Conservation (phyloP, 306 rosid species). For the Nissolia schottii region DNA sequence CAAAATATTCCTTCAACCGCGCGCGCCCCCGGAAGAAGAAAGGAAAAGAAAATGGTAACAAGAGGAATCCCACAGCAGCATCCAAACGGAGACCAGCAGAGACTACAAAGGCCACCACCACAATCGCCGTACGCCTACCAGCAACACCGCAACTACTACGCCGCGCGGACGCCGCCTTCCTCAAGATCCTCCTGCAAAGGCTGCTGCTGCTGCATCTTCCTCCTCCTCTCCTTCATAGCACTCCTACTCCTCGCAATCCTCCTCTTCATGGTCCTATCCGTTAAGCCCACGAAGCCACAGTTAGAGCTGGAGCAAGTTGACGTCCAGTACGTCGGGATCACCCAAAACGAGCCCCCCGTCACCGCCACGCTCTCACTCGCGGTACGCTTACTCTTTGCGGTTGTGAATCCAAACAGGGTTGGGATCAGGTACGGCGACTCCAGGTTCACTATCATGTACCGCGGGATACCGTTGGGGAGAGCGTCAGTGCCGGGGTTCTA, state of each 20-base stretch:
- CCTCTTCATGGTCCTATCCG: constrained; percentile 50
- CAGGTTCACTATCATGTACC: constrained; percentile 61
- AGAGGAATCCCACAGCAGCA: neutral
- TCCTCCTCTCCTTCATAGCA: constrained; percentile 65
- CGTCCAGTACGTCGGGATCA: constrained; percentile 60
- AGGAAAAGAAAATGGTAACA: neutral
- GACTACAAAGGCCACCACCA: neutral
- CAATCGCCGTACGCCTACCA: neutral
- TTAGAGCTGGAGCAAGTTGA: constrained; percentile 63
- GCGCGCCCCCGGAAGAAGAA: neutral
- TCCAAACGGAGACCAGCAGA: neutral
- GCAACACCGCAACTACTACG: constrained; percentile 6
- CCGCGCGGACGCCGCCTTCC: neutral
- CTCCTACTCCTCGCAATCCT: constrained; percentile 54
- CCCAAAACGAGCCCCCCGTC: constrained; percentile 17
- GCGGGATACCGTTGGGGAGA: constrained; percentile 58
- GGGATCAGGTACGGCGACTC: constrained; percentile 75
- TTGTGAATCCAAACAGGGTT: constrained; percentile 71
- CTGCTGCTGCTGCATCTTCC: constrained; percentile 76
- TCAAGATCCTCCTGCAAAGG: constrained; percentile 40
- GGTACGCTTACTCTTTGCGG: constrained; percentile 49
- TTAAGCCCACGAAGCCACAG: constrained; percentile 70
- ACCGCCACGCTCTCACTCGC: constrained; percentile 53
- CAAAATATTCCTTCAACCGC: too few species aligned
- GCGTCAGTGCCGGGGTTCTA: constrained; percentile 57